Conservation (phyloP, 2,329 filamentous ascomycete species). For the Chaetothyriales sp. region DNA sequence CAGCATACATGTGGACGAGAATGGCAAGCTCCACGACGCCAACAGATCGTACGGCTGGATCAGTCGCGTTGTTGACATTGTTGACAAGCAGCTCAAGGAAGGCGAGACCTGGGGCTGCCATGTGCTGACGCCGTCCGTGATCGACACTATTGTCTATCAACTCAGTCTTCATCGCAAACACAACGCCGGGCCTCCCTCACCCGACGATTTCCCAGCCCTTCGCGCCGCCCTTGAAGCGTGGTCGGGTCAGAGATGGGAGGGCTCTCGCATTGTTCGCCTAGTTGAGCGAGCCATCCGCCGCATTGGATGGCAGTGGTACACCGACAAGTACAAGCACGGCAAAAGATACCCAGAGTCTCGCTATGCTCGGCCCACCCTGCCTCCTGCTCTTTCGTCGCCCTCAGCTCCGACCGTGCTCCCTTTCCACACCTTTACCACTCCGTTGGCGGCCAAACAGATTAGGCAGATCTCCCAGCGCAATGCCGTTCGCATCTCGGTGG, state of each 20-base stretch:
- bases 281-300: constrained; percentile 70
- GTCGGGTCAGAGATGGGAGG: constrained; percentile 71
- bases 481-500: constrained; percentile 79
- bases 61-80: constrained; percentile 78
- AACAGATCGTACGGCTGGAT: constrained; percentile 63
- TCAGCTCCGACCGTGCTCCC: constrained; percentile 86
- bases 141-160: constrained; percentile 38
- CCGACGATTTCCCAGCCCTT: constrained; percentile 11
- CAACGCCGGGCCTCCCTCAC: background rate
- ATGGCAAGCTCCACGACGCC: constrained; percentile 64
- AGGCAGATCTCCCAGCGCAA: constrained; percentile 91
- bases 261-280: constrained; percentile 65
- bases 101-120: constrained; percentile 75
- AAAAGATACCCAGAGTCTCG: constrained; percentile 39
- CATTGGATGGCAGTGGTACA: constrained; percentile 74
- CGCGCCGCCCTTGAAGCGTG: constrained; percentile 37
- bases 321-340: constrained; percentile 55
- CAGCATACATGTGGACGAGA: constrained; percentile 81
- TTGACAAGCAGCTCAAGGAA: constrained; percentile 72
- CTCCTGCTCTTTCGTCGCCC: constrained; percentile 57
- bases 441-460: constrained; percentile 78
- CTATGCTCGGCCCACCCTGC: constrained; percentile 62
- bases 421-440: constrained; percentile 95
- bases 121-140: constrained; percentile 39
- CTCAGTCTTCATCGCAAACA: constrained; percentile 23